phyloP scores from a whole-genome alignment of 2,329 filamentous ascomycete species.

The Claviceps sp. region DNA sequence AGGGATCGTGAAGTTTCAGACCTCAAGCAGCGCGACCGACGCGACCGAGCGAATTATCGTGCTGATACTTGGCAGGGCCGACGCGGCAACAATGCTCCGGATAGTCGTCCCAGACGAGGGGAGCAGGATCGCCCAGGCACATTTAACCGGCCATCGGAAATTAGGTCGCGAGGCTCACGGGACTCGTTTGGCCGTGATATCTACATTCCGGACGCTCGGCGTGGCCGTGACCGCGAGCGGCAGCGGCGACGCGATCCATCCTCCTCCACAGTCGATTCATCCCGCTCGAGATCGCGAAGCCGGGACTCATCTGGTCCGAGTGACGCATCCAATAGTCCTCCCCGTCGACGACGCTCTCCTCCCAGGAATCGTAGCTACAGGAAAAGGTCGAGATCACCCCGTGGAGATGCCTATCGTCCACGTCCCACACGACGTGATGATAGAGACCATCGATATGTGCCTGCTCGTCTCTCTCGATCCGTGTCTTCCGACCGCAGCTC shows the following conservation, averaged over 20 bases:
- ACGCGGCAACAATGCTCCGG: conserved; percentile 37
- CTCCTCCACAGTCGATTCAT: conserved; percentile 18
- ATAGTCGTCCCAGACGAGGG: conserved; percentile 26
- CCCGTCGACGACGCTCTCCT: conserved; percentile 21
- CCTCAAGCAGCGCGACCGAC: conserved; percentile 51
- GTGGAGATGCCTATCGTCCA: conserved; percentile 15
- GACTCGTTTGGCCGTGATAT: conserved; percentile 36
- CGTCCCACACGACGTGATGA: conserved; percentile 11
- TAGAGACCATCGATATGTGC: conserved; percentile 11
- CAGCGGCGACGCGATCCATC: conserved; percentile 19
- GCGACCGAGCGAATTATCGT: conserved; percentile 37
- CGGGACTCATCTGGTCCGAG: conserved; percentile 18
- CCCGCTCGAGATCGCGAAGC: conserved; percentile 21
- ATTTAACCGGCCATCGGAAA: conserved; percentile 35
- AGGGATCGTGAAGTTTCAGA: conserved; percentile 59
- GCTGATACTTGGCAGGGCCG: conserved; percentile 41
- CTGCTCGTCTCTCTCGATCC: conserved; percentile 19
- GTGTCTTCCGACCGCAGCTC: conserved; percentile 25
- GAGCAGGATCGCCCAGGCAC: conserved; percentile 30
- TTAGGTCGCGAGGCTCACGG: conserved; percentile 28
- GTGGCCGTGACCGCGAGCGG: conserved; percentile 25
- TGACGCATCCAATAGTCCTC: conserved; percentile 19
- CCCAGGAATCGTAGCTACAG: conserved; percentile 19
- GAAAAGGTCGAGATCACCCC: conserved; percentile 28
- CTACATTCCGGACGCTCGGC: conserved; percentile 36